Conservation (phyloP, 805 yeast genomes). For the Teunomyces gatunensis region DNA sequence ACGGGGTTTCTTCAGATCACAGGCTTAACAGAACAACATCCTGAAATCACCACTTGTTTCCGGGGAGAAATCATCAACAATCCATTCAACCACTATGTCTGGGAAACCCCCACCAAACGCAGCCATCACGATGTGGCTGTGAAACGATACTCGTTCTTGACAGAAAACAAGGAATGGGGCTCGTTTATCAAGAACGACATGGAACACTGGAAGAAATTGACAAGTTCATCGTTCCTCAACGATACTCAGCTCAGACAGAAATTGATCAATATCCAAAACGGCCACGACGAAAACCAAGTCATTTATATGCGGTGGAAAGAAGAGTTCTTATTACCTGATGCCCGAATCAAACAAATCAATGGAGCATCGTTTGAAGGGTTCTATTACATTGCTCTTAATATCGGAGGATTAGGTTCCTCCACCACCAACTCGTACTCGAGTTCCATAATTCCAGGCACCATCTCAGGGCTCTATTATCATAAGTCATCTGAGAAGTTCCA, state of each 20-base stretch:
- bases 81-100: constrained; percentile 27
- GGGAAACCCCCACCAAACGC: constrained; percentile 14
- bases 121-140: constrained; percentile 10
- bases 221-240: constrained; percentile 49
- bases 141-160: constrained; percentile 49
- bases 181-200: constrained; percentile 38
- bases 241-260: constrained; percentile 26
- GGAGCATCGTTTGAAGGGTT: constrained; percentile 92
- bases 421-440: constrained; percentile 3
- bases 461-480: constrained; percentile 82
- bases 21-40: constrained; percentile 61
- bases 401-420: constrained; percentile 28
- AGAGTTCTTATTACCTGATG: constrained; percentile 79
- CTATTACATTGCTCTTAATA: constrained; percentile 82
- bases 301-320: constrained; percentile 96
- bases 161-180: constrained; percentile 60
- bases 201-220: constrained; percentile 53
- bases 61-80: constrained; percentile 67
- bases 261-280: constrained; percentile 29
- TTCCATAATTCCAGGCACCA: constrained; percentile 53
- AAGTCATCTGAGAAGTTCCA: constrained; percentile 76
- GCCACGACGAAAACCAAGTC: constrained; percentile 28
- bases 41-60: constrained; percentile 68
- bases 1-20: constrained; percentile 65
- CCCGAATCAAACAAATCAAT: constrained; percentile 53